Base-by-base conservation (phyloP, 1,284 basidiomycete genomes). In the Flammula alnicola region DNA sequence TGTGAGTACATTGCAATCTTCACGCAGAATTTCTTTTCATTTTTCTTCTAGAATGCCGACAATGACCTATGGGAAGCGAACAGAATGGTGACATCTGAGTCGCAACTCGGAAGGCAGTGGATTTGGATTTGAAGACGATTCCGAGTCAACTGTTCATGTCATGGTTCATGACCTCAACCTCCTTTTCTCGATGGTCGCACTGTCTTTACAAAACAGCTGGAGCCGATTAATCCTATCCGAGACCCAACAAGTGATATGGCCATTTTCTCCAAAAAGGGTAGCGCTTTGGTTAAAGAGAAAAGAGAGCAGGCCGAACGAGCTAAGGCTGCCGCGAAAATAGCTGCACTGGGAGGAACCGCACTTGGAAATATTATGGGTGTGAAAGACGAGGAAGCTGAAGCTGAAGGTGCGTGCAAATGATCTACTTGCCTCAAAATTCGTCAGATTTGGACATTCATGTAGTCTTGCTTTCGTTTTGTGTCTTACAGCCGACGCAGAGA, bases 21-120 rank as follows among this genome's bases (percentile, higher is more conserved):
- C 29, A 39, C 47, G 12, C 52, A 12, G 17, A n/a, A 23, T 30
- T n/a, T 31, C 44, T 58, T 25, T 26, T 29, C n/a, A 23, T 30
- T 43, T 42, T 30, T 10, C 38, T 2, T 49, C 19, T 63, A 95
- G 91, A 98, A 98, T 60, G 93, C 93, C 17, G 97, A 99, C 67
- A 96, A 95, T 59, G 96, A 99, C 60, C 76, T 96, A 1, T 99
- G 97, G 97, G 97, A 99, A 75, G 91, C 91, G 5, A 98, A 99
- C 63, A 91, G 95, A 63, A 93, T 99, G 87, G 79, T 95, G 9
- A 94, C 92, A 0, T 98, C 95, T 10, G 97, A 63, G 88, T 98
- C 11, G 91, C 92, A 1, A 92, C 92, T 4, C 85, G 91, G 25
- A 88, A 85, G 54, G 79, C 84, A 9, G 80, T 99, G 35, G 95